Evolutionary conservation across 2,329 filamentous ascomycete genomes (phyloP).

Genomic region (Paecilomyces sp.): DNA sequence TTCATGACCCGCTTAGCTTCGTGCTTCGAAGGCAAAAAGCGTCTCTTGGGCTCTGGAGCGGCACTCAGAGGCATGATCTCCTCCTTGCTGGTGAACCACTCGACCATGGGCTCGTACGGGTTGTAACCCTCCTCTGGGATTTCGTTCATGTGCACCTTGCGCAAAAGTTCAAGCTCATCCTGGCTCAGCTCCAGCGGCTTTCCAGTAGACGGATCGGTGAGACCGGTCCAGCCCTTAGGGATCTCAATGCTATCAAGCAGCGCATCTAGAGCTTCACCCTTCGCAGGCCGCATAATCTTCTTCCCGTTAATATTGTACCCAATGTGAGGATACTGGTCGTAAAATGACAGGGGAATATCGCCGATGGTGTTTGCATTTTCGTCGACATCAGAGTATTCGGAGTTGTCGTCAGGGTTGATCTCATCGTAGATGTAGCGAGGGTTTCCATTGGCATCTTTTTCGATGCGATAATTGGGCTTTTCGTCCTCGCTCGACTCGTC

Average conservation of each 20-base stretch:
- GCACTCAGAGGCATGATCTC: slow-evolving; percentile 94
- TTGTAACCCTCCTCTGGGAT: slow-evolving; percentile 82
- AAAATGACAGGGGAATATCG: slow-evolving; percentile 87
- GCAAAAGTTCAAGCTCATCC: slow-evolving; percentile 82
- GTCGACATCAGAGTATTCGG: slow-evolving; percentile 82
- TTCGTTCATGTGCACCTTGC: slow-evolving; percentile 83
- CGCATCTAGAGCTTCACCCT: slow-evolving; percentile 86
- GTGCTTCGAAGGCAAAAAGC: slow-evolving; percentile 94
- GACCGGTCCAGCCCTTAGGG: slow-evolving; percentile 92
- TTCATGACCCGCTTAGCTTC: slow-evolving; percentile 96
- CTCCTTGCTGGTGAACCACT: slow-evolving; percentile 85
- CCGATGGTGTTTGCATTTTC: slow-evolving; percentile 85
- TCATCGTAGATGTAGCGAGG: slow-evolving; percentile 88
- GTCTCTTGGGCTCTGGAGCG: slow-evolving; percentile 89
- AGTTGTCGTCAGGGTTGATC: slow-evolving; percentile 91
- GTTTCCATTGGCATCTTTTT: slow-evolving; percentile 83
- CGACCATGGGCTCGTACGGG: slow-evolving; percentile 86
- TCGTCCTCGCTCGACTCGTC: slow-evolving; percentile 26
- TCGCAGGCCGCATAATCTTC: slow-evolving; percentile 92
- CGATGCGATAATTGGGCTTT: slow-evolving; percentile 51
- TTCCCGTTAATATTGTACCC: slow-evolving; percentile 99
- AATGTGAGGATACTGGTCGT: slow-evolving; percentile 96
- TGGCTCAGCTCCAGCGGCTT: slow-evolving; percentile 82
- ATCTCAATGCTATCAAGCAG: slow-evolving; percentile 94
- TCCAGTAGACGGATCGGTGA: slow-evolving; percentile 89